Evolutionary conservation across 306 rosid species (phyloP), one percentile per base, ranked within the genome.

Genomic region (Chamaecrista fasciculata): DNA sequence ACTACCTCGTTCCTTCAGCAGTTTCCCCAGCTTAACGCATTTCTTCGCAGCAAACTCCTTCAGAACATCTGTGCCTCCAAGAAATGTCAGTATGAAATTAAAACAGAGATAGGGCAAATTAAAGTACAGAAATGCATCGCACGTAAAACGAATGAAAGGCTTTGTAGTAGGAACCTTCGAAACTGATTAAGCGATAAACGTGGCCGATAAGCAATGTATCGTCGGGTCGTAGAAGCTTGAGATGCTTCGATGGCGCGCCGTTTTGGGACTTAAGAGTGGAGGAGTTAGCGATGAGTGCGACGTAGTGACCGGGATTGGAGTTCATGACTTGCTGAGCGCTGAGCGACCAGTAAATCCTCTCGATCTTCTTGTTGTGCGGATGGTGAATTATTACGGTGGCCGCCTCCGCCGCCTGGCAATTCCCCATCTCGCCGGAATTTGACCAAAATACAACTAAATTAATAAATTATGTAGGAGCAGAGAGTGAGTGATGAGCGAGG

Each of bases 31-130:
- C 57, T 87, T 92, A 56, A 81, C 85, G 42, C 85, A 81, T 80
- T 90, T 90, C 83, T 92, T 92, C 0, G 96, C 89, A 61, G 96
- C 86, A 62, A 92, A 92, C 86, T 92, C 96, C 82, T 92, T 92
- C 90, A 92, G 76, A 21, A 92, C 96, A 80, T 92, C 98, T 90
- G 31, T 55, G 14, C 3, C 3, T 29, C 44, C 65, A 43, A 43
- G n/a, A 19, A 0, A 37, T n/a, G 62, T 15, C 19, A 12, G n/a
- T 10, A 11, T 7, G n/a, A n/a, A n/a, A n/a, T n/a, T n/a, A 0
- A 34, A 50, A 62, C 5, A 25, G 11, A 49, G 11, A 62, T 3
- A 31, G 4, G 21, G n/a, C 4, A 33, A 37, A 8, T n/a, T n/a
- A n/a, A 37, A 33, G 44, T 16, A 58, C 12, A 11, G 4, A 2